Conservation (phyloP, 1,139 yeast species). For the Yarrowia galli region DNA sequence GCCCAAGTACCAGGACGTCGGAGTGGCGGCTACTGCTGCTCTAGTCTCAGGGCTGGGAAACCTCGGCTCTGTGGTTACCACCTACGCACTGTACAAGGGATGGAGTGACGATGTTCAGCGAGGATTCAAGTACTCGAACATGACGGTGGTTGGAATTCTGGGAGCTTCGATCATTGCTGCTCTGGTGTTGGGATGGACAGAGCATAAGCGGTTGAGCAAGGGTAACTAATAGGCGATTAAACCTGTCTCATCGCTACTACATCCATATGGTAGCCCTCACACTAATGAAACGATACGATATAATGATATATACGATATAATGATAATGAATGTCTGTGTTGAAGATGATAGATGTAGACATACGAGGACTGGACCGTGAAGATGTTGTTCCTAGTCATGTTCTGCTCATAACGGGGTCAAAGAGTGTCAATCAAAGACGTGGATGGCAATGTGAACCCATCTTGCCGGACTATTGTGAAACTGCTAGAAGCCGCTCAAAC, state of each 20-base stretch:
- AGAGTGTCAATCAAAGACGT: no score
- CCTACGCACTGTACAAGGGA: slow-evolving; percentile 83
- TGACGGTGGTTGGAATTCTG: slow-evolving; percentile 81
- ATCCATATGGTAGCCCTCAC: no score
- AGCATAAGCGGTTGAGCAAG: not conserved
- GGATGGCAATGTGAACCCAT: no score
- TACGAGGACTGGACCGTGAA: no score
- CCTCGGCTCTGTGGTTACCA: slow-evolving; percentile 82
- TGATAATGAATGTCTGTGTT: slow-evolving; percentile 9
- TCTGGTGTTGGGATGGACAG: slow-evolving; percentile 45
- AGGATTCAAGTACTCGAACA: slow-evolving; percentile 71
- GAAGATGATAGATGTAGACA: no score
- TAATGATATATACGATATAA: slow-evolving; percentile 16
- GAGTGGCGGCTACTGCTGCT: slow-evolving; percentile 83
- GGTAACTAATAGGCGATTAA: no score
- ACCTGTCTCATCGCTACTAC: no score
- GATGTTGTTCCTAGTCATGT: no score
- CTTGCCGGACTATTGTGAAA: no score
- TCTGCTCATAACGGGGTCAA: no score
- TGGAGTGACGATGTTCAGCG: slow-evolving; percentile 81
- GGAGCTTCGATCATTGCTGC: slow-evolving; percentile 71
- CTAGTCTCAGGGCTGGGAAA: slow-evolving; percentile 86
- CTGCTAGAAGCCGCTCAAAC: no score
- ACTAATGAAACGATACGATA: not conserved
- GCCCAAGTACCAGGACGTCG: slow-evolving; percentile 78